Evolutionary conservation across 306 rosid genomes (phyloP).

Genomic region (Nissolia schottii): DNA sequence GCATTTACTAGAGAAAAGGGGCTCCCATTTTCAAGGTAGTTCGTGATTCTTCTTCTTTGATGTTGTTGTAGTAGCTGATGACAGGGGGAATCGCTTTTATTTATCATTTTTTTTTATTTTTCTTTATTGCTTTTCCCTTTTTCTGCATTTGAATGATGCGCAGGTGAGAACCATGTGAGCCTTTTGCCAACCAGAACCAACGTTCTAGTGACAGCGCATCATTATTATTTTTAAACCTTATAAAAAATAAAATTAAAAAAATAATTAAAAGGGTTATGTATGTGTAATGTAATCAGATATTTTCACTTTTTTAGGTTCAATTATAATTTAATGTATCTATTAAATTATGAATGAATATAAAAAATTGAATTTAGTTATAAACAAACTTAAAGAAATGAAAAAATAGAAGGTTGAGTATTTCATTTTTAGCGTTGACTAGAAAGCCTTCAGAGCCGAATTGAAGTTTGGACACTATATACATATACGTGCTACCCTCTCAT

Average conservation of each 20-base stretch:
- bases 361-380: no score
- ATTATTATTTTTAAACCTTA: slow-evolving; percentile 1
- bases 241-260: not conserved
- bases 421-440: slow-evolving; percentile 23
- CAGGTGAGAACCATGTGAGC: slow-evolving; percentile 47
- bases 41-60: slow-evolving; percentile 33
- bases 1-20: slow-evolving; percentile 18
- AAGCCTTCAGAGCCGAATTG: not conserved
- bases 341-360: no score
- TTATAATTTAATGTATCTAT: no score
- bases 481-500: slow-evolving; percentile 39
- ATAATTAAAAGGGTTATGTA: no score
- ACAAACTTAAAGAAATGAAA: no score
- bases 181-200: slow-evolving; percentile 56
- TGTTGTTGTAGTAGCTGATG: not conserved
- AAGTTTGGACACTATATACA: slow-evolving; percentile 1
- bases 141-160: slow-evolving; percentile 36
- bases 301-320: no score
- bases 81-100: slow-evolving; percentile 4
- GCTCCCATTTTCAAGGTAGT: slow-evolving; percentile 18
- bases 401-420: no score
- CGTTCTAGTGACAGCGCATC: slow-evolving; percentile 53
- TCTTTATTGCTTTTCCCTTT: not conserved
- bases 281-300: no score
- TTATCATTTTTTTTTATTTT: no score